Percentiles rank a stretch among this genome's conserved stretches.
These are phyloP conservation scores for Aspergillus pseudoterreus DNA, from an alignment of 2,329 filamentous ascomycete genomes.

Conservation along the genomic window DNA sequence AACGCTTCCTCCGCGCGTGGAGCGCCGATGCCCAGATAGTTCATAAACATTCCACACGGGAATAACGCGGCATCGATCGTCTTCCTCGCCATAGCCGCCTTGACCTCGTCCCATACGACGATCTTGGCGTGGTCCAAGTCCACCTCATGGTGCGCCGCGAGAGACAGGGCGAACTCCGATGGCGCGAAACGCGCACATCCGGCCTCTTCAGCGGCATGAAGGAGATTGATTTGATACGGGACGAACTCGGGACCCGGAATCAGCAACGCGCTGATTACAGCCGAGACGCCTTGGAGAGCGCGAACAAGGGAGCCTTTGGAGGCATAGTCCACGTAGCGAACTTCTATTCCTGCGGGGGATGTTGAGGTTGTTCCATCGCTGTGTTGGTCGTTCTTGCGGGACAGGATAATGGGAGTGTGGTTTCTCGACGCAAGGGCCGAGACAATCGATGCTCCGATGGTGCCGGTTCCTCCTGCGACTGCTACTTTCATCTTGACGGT, in stretches of 20 bases:
- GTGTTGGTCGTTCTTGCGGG: slow-evolving; percentile 13
- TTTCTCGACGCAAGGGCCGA: slow-evolving; percentile 15
- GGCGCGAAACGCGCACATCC: slow-evolving; percentile 47
- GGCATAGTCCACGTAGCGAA: slow-evolving; percentile 27
- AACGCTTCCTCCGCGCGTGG: background rate
- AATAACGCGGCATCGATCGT: slow-evolving; percentile 30
- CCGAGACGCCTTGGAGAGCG: slow-evolving; percentile 20
- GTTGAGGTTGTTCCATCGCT: background rate
- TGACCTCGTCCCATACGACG: slow-evolving; percentile 24
- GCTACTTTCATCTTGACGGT: background rate
- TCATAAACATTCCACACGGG: slow-evolving; percentile 33
- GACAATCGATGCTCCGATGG: slow-evolving; percentile 14
- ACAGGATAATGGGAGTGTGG: slow-evolving; percentile 28
- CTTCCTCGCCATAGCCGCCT: slow-evolving; percentile 9
- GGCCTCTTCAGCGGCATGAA: slow-evolving; percentile 41
- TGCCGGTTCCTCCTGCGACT: slow-evolving; percentile 2
- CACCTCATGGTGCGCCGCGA: slow-evolving; percentile 15
- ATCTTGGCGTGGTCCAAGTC: slow-evolving; percentile 20
- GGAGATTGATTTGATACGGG: slow-evolving; percentile 38
- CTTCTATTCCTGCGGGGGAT: slow-evolving; percentile 3
- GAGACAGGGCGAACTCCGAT: slow-evolving; percentile 35
- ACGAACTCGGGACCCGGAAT: slow-evolving; percentile 17
- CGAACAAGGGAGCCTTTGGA: slow-evolving; percentile 14
- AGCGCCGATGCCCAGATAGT: slow-evolving; percentile 29
- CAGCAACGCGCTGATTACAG: slow-evolving; percentile 24